Base-by-base conservation (phyloP, 1,139 yeast species). In the Debaryomyces sp. region DNA sequence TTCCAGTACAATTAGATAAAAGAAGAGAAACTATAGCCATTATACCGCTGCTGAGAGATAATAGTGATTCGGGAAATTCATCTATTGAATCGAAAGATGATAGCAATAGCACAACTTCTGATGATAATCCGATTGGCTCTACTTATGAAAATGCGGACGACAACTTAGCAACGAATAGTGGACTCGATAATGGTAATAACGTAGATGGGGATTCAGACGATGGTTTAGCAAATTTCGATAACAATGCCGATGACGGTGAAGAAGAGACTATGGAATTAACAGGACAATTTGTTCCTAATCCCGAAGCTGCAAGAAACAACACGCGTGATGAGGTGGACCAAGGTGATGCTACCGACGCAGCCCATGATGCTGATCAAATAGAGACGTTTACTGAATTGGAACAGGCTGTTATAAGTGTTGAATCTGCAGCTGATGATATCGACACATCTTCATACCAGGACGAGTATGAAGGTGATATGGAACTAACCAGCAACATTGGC, bases 21-120 rank as follows among this genome's bases (percentile, higher is more conserved):
- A 57, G 77, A 51, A 61, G 79, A 48, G 76, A 74, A 49, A 71
- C 76, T 9, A 67, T 70, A 23, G 68, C 64, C 22, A 66, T 41
- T 29, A 42, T 44, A 6, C 48, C 48, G 6, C 48, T 32, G 45
- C 43, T 36, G 35, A 34, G 63, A 58, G 12, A 38, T 24, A 30
- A 23, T 21, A 36, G 40, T 24, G 44, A 45, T n/a, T 30, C 39
- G 1, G 40, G 44, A 3, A 35, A 35, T 17, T 42, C 29, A 2
- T 18, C 32, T 21, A 18, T 21, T 26, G 40, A 42, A 21, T 23
- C 24, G 5, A 27, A 7, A 7, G 30, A 27, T 12, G 34, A 13
- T 21, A 21, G 15, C 8, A n/a, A 23, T 12, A 26, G 21, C 26
- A 40, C 22, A 9, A 41, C 40, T 9, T 15, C 29, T 32, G 41